These are phyloP conservation scores for Pseudozyma pruni DNA, from an alignment of 1,284 basidiomycete species.

Conservation along the genomic window DNA sequence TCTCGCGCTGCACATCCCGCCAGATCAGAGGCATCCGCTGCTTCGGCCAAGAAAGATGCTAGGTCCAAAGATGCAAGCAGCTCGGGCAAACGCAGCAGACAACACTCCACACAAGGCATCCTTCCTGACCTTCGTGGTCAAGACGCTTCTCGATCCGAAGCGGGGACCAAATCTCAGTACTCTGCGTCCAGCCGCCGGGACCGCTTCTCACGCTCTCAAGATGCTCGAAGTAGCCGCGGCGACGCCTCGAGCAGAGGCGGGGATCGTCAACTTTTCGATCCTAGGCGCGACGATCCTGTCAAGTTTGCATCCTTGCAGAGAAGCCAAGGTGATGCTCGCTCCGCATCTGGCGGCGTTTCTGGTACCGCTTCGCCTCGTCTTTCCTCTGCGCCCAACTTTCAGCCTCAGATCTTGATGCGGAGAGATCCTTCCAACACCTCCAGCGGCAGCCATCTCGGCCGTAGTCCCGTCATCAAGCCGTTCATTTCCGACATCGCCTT, in stretches of 20 bases:
- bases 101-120: conserved; percentile 23
- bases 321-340: conserved; percentile 22
- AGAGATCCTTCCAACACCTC: conserved; percentile 25
- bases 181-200: conserved; percentile 29
- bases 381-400: conserved; percentile 5
- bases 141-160: conserved; percentile 25
- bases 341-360: conserved; percentile 13
- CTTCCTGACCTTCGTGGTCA: conserved; percentile 30
- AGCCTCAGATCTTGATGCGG: conserved; percentile 38
- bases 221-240: conserved; percentile 28
- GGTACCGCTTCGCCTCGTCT: conserved; percentile 21
- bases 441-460: conserved; percentile 16
- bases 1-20: conserved; percentile 12
- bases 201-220: conserved; percentile 34
- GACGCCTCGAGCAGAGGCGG: conserved; percentile 26
- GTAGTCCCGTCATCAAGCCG: conserved; percentile 32
- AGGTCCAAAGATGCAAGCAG: conserved; percentile 19
- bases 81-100: conserved; percentile 24
- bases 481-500: conserved; percentile 25
- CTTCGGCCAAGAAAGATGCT: conserved; percentile 20
- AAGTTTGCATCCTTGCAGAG: conserved; percentile 60
- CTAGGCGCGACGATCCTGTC: conserved; percentile 83
- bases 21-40: conserved; percentile 20
- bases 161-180: conserved; percentile 19
- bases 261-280: conserved; percentile 76